Base-by-base conservation (phyloP, 352 stramenopile genomes). In the Stephanocyclus meneghinianus region DNA sequence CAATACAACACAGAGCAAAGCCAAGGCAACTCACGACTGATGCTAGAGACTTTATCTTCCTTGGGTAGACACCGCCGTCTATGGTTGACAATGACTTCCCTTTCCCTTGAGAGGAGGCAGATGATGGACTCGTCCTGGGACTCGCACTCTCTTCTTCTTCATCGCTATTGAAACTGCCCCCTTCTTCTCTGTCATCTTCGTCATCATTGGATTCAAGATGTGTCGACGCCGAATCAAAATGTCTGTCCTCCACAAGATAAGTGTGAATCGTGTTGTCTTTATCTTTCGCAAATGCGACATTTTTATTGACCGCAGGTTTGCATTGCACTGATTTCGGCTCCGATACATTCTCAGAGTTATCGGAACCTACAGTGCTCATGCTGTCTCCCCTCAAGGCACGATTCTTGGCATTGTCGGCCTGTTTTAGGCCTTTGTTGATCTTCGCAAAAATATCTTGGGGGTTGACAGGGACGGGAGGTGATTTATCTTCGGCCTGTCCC, bases 381-480 rank as follows among this genome's bases (percentile, higher is more conserved):
- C 48, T 84, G 3, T 42, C 42, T 59, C 67, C 50, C 5, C 18
- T 71, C n/a, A 73, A 53, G 1, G 71, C 66, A 21, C 62, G 59
- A 57, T 57, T 80, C 44, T 71, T 80, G 7, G 66, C 71, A n/a
- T 79, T 77, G 15, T 65, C 66, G 1, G 78, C 78, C 50, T 81
- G 66, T 57, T 81, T 71, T 18, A 85, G 50, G 1, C 71, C 57
- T 4, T 65, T 66, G 3, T 67, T 80, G 2, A 85, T 70, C 65
- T 85, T 74, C 26, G 45, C 21, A 51, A 85, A 85, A 68, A 80
- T 78, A 37, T 75, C 56, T 21, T 60, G 42, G 35, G 76, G 70
- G 60, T 79, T 45, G 18, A 55, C 47, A n/a, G 42, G 21, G 15
- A 50, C 29, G 7, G 42, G 30, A 7, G 64, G 26, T 16, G 15